Conservation (phyloP, 306 rosid genomes). For the Bauhinia variegata region DNA sequence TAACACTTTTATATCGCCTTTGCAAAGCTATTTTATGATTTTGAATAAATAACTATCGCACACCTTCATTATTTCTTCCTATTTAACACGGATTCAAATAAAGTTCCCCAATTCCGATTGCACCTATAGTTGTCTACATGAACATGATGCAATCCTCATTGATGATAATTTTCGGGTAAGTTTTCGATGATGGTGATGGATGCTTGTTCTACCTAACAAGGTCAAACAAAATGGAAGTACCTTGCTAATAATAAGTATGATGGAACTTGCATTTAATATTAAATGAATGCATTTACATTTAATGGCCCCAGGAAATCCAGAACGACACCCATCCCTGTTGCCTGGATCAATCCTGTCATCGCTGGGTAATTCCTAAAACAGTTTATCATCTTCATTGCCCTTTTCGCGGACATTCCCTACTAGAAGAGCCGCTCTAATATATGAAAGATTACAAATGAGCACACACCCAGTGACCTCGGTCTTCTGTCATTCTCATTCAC, state of each 20-base stretch:
- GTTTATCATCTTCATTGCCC: conserved; percentile 19
- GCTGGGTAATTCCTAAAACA: conserved; percentile 15
- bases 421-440: conserved; percentile 22
- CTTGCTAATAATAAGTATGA: neutral
- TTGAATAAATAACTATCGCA: no score
- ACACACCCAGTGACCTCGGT: conserved; percentile 3
- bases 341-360: conserved; percentile 41
- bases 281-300: conserved; percentile 58
- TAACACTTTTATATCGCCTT: no score
- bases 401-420: conserved; percentile 25
- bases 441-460: conserved; percentile 4
- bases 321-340: conserved; percentile 38
- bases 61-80: no score
- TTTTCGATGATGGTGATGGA: neutral
- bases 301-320: conserved; percentile 34
- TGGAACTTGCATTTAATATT: conserved; percentile 39
- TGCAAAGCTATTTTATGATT: neutral
- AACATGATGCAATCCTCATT: no score
- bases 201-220: neutral
- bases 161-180: neutral
- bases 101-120: no score
- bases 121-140: no score
- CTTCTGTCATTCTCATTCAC: conserved; percentile 14
- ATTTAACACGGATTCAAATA: no score
- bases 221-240: neutral